Percentiles rank a stretch among this genome's conserved stretches.
These are phyloP conservation scores for Scedosporium dehoogii DNA, from an alignment of 2,329 filamentous ascomycete genomes.

Conservation along the genomic window DNA sequence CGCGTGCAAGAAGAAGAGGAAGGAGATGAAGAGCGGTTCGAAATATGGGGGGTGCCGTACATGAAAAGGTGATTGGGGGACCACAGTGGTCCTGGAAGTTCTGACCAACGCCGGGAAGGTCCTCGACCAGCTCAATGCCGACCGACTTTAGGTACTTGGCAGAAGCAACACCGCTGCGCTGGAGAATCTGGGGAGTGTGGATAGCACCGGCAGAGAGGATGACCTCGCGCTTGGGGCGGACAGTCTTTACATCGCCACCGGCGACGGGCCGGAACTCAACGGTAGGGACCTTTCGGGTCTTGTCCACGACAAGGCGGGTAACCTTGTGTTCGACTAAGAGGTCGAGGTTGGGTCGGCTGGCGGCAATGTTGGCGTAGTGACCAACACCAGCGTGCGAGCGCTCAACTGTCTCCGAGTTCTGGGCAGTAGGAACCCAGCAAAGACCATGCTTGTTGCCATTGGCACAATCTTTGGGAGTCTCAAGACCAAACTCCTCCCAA, in stretches of 20 bases:
- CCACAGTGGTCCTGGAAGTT: constrained; percentile 48
- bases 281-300: constrained; percentile 5
- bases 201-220: constrained; percentile 39
- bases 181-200: constrained; percentile 40
- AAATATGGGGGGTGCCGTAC: constrained; percentile 5
- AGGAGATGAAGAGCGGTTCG: not conserved
- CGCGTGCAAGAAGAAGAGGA: constrained; percentile 3
- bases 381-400: constrained; percentile 21
- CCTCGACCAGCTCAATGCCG: constrained; percentile 29
- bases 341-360: constrained; percentile 15
- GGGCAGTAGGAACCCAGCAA: constrained; percentile 20
- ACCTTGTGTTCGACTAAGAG: constrained; percentile 19
- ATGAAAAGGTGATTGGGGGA: constrained; percentile 9
- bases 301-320: constrained; percentile 13
- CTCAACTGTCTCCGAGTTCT: constrained; percentile 17
- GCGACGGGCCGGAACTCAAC: constrained; percentile 14
- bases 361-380: constrained; percentile 18
- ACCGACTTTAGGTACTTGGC: constrained; percentile 25
- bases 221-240: constrained; percentile 22
- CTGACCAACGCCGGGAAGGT: constrained; percentile 48
- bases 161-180: constrained; percentile 37
- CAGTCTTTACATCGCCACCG: constrained; percentile 10
- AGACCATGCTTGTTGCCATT: constrained; percentile 20
- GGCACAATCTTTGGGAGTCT: constrained; percentile 13
- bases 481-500: constrained; percentile 16